Base-by-base conservation (phyloP, 1,139 yeast genomes). In the Scheffersomyces insectosa region DNA sequence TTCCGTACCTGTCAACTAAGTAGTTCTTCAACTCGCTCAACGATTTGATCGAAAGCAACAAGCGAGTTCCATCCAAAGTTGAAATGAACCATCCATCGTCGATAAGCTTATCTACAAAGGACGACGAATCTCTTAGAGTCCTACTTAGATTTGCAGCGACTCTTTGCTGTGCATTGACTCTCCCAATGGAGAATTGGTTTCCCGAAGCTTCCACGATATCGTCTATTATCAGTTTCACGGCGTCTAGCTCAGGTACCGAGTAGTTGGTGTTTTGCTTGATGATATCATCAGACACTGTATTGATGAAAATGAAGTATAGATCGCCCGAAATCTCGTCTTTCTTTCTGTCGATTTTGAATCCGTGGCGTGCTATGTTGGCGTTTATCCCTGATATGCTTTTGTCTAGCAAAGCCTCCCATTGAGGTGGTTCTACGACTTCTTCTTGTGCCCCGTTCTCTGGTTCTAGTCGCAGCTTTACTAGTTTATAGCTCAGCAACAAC, bases 11-110 rank as follows among this genome's bases (percentile, higher is more conserved):
- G 23, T 69, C 75, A 7, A 70, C 53, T 37, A 82, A 55, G 50
- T 70, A 77, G 29, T 60, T 57, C 42, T 70, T 69, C 41, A 82
- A 62, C 48, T 82, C 88, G 8, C 76, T 62, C 7, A 82, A 47
- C 1, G 77, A 55, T 23, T 79, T 59, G 1, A 72, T 55, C 2
- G 83, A 72, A 12, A 70, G 54, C 16, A 70, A 48, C n/a, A 72
- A 43, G n/a, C 61, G 52, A 40, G 63, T 63, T 23, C 59, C 60
- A 8, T 46, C 40, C 15, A 34, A 39, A 9, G 68, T 59, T 12
- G 64, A 38, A 16, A 55, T 59, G 34, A 82, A 57, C 85, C 87
- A 82, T 4, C 83, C 85, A 45, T 72, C 77, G 43, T 72, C 72
- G 6, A 78, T 69, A 16, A 82, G 56, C 23, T 62, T 54, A 7